Evolutionary conservation across 345 rosid species (phyloP), one percentile per base, ranked within the genome.

Genomic region (Populus simonii): DNA sequence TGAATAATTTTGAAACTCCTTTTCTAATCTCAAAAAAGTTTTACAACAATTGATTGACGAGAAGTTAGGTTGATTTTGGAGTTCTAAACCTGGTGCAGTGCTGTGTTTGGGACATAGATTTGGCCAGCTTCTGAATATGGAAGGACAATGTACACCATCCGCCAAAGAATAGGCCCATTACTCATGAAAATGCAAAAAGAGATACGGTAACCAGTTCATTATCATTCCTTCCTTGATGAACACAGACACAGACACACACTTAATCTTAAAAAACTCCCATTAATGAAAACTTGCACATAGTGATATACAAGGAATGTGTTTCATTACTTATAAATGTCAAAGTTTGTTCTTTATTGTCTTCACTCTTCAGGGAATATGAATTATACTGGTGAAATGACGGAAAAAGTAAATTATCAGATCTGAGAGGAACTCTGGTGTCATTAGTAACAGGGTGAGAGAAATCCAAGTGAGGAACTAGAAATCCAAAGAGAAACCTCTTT

Each of bases 81-180:
- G 41, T 59, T 74, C 51, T 72, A 82, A 87, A 77, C 78, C 80
- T 84, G 82, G 83, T 86, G 87, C 98, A 93, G 99, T 92, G 99
- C 99, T 80, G 94, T 96, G 81, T 96, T 96, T 75, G 99, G 99
- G 83, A 89, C 94, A 27, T 98, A 96, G 85, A 91, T 96, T 62
- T 96, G 98, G 99, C 98, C 99, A 73, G 96, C 99, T 16, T 98
- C 98, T 22, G 98, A 93, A 76, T 96, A 96, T 80, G 98, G 99
- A 55, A 88, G 97, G 86, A 96, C 99, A 70, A 96, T 96, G 98
- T 93, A 96, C 83, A 92, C 99, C 67, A 92, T 96, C 43, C 92
- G 96, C 39, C 98, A 93, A 76, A 86, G 98, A 80, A 87, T 96
- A 61, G 99, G 99, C 74, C 98, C 98, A 1, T 88, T 96, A 74